These are phyloP conservation scores for Fagopyrum homotropicum DNA, from an alignment of 148 eudicot genomes.

Conservation along the genomic window DNA sequence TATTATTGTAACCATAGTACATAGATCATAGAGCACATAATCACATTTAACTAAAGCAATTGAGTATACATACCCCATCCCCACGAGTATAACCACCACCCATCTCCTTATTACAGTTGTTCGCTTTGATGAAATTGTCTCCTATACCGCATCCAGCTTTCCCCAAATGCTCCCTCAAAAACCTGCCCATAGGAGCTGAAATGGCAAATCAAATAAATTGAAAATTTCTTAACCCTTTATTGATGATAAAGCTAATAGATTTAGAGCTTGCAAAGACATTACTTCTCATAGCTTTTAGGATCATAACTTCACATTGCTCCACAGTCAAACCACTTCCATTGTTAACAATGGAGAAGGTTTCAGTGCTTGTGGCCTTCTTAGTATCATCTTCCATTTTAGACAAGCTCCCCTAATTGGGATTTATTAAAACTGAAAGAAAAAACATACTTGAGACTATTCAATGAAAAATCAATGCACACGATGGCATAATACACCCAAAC, in stretches of 20 bases:
- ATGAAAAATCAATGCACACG: not conserved
- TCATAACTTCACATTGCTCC: conserved; percentile 1
- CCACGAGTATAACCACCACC: conserved; percentile 62
- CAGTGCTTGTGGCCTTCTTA: not conserved
- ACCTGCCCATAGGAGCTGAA: conserved; percentile 76
- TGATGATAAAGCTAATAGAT: not conserved
- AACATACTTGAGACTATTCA: not conserved
- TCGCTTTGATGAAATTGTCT: conserved; percentile 61
- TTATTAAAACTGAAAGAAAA: not conserved
- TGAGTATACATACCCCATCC: conserved; percentile 70
- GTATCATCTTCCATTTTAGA: conserved; percentile 1
- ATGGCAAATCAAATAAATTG: not conserved
- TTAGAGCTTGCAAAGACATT: not conserved
- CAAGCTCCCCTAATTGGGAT: not conserved
- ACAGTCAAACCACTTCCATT: conserved; percentile 2
- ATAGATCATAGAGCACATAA: no score
- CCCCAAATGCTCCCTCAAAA: conserved; percentile 59
- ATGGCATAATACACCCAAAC: no score
- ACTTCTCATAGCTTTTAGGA: conserved; percentile 8
- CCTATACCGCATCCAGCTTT: conserved; percentile 65
- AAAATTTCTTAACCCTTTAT: not conserved
- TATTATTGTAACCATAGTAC: no score
- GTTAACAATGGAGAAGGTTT: not conserved
- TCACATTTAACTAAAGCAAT: no score
- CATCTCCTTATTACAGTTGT: conserved; percentile 33